These are phyloP conservation scores for Tulasnella sp. DNA, from an alignment of 768 basidiomycete genomes.

Conservation along the genomic window DNA sequence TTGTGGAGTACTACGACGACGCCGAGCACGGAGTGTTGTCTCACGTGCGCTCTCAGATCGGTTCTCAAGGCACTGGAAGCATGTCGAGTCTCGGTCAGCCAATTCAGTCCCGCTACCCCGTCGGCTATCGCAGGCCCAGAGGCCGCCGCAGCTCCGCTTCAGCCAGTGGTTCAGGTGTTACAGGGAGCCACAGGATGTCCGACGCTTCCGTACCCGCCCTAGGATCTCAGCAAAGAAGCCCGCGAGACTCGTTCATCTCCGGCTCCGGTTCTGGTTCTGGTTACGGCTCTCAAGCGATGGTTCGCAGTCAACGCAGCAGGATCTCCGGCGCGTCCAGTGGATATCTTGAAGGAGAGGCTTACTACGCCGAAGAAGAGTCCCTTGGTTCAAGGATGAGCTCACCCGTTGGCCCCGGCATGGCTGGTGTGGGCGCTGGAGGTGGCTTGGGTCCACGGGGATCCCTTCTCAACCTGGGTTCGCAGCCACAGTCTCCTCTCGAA, in stretches of 20 bases:
- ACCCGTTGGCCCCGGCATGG: conserved; percentile 21
- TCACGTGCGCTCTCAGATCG: conserved; percentile 16
- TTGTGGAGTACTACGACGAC: conserved; percentile 10
- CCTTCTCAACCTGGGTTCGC: conserved; percentile 15
- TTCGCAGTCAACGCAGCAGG: conserved; percentile 17
- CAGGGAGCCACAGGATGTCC: neutral
- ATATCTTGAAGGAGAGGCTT: conserved; percentile 8
- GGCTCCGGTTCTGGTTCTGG: conserved; percentile 17
- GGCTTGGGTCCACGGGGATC: conserved; percentile 12
- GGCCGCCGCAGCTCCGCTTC: conserved; percentile 21
- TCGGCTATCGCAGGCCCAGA: conserved; percentile 18
- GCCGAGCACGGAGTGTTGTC: neutral
- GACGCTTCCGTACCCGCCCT: neutral
- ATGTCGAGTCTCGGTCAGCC: conserved; percentile 84
- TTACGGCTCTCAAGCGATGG: neutral
- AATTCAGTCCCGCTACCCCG: conserved; percentile 39
- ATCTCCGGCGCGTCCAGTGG: conserved; percentile 5
- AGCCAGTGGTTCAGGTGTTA: conserved; percentile 3
- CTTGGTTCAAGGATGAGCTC: conserved; percentile 22
- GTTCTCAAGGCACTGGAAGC: conserved; percentile 46
- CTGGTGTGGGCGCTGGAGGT: conserved; percentile 29
- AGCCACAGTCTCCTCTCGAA: neutral
- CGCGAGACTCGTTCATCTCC: conserved; percentile 4
- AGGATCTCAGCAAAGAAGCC: conserved; percentile 16
- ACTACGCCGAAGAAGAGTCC: conserved; percentile 5